These are phyloP conservation scores for Cordyceps tenuipes DNA, from an alignment of 2,329 filamentous ascomycete species.

Conservation along the genomic window DNA sequence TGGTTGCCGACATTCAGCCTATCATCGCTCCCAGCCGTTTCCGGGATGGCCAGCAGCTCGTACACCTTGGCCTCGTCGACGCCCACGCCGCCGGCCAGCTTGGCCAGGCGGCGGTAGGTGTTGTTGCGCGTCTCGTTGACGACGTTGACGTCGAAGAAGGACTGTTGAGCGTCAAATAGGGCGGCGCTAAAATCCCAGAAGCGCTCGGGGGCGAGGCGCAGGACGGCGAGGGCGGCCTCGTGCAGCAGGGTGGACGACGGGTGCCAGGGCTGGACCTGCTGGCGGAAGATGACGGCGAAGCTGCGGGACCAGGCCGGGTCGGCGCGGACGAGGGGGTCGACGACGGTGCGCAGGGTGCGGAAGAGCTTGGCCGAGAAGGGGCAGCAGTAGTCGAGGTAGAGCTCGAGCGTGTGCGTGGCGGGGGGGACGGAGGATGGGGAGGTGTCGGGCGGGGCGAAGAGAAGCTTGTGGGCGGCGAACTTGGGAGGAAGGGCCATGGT, in stretches of 20 bases:
- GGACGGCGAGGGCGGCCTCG: conserved; percentile 77
- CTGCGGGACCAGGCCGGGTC: conserved; percentile 48
- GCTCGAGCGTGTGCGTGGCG: conserved; percentile 50
- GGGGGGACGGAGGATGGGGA: conserved; percentile 28
- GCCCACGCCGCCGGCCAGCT: conserved; percentile 60
- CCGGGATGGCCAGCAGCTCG: conserved; percentile 57
- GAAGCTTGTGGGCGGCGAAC: conserved; percentile 64
- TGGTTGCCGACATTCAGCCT: conserved; percentile 69
- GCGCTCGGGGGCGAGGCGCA: conserved; percentile 57
- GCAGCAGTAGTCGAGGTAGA: conserved; percentile 86
- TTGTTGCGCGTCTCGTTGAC: conserved; percentile 77
- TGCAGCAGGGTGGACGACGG: conserved; percentile 73
- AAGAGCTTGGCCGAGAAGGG: conserved; percentile 64
- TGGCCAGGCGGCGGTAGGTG: conserved; percentile 72
- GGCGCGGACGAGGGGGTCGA: conserved; percentile 55
- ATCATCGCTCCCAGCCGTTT: conserved; percentile 59
- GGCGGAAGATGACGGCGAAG: conserved; percentile 74
- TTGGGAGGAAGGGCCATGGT: conserved; percentile 66
- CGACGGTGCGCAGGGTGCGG: conserved; percentile 60
- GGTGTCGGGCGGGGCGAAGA: conserved; percentile 31
- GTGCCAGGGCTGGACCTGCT: conserved; percentile 93
- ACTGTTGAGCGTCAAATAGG: conserved; percentile 57
- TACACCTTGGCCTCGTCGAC: conserved; percentile 65
- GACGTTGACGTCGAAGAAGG: conserved; percentile 78
- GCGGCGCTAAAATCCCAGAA: conserved; percentile 74